Conservation (phyloP, 768 basidiomycete genomes). For the Trametes sanguinea region DNA sequence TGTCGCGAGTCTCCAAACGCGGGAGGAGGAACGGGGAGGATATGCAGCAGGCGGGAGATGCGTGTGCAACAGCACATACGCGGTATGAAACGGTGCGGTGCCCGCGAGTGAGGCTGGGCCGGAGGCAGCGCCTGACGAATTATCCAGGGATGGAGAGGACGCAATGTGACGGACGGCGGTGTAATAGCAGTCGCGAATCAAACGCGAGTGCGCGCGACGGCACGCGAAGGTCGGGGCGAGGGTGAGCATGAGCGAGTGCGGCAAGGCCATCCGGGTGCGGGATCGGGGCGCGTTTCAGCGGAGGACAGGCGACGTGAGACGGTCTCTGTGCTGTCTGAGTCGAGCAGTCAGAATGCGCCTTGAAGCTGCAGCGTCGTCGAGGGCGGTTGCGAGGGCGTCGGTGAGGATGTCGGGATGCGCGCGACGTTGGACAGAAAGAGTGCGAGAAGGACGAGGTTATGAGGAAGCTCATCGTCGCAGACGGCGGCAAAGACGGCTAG, state of each 20-base stretch:
- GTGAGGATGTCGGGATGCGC: neutral
- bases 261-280: conserved; percentile 1
- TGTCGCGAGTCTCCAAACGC: conserved; percentile 38
- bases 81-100: conserved; percentile 52
- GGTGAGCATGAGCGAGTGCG: conserved; percentile 12
- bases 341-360: no score
- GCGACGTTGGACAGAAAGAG: neutral
- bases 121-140: neutral
- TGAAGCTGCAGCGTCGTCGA: neutral
- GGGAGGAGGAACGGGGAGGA: conserved; percentile 44
- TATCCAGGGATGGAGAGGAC: neutral
- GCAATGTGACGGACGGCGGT: neutral
- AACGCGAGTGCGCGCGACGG: conserved; percentile 8
- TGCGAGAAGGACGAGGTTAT: neutral
- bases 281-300: neutral
- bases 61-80: conserved; percentile 59
- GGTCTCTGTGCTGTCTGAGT: neutral
- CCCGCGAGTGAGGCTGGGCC: conserved; percentile 40
- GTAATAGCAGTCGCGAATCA: conserved; percentile 11
- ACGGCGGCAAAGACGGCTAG: conserved; percentile 6
- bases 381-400: neutral
- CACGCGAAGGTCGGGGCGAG: conserved; percentile 12
- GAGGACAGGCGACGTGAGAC: neutral
- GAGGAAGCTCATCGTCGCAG: conserved; percentile 12
- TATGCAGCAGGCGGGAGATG: conserved; percentile 49